phyloP scores from a whole-genome alignment of 106 monocot genomes.

The Dendrobium chrysotoxum region DNA sequence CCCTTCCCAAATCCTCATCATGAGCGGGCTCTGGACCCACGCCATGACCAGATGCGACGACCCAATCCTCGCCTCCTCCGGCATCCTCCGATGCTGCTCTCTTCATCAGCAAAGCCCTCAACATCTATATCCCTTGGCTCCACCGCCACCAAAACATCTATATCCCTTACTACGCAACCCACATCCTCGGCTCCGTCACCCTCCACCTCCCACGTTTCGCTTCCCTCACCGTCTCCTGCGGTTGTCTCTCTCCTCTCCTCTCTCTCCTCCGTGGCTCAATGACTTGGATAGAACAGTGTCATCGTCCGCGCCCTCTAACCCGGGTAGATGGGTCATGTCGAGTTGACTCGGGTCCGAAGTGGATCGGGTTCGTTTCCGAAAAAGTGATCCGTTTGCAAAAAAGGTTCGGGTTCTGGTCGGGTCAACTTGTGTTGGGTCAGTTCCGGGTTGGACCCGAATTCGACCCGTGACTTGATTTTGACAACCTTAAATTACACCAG shows the following conservation, averaged over 20 bases:
- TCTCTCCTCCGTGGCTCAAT: conserved; percentile 38
- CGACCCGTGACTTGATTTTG: too few relatives aligned
- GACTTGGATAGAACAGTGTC: conserved; percentile 76
- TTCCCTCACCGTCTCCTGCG: conserved; percentile 33
- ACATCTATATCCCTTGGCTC: conserved; percentile 45
- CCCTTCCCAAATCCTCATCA: conserved; percentile 35
- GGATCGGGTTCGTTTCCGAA: too few relatives aligned
- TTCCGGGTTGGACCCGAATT: too few relatives aligned
- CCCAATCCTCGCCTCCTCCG: conserved; percentile 31
- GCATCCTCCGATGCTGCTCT: conserved; percentile 44
- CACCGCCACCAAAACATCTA: conserved; percentile 47
- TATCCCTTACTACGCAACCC: conserved; percentile 80
- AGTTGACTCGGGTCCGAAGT: too few relatives aligned
- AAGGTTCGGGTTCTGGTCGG: too few relatives aligned
- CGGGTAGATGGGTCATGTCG: too few relatives aligned
- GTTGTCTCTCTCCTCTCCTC: conserved; percentile 41
- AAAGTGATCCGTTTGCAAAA: too few relatives aligned
- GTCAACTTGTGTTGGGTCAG: too few relatives aligned
- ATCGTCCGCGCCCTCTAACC: conserved; percentile 57
- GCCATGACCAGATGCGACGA: conserved; percentile 50
- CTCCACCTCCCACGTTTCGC: conserved; percentile 32
- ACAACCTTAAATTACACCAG: too few relatives aligned
- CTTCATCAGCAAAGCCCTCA: conserved; percentile 36
- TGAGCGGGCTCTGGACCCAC: conserved; percentile 51
- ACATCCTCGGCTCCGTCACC: conserved; percentile 74